These are phyloP conservation scores for Dryas integrifolia DNA, from an alignment of 331 rosid genomes.

Conservation along the genomic window DNA sequence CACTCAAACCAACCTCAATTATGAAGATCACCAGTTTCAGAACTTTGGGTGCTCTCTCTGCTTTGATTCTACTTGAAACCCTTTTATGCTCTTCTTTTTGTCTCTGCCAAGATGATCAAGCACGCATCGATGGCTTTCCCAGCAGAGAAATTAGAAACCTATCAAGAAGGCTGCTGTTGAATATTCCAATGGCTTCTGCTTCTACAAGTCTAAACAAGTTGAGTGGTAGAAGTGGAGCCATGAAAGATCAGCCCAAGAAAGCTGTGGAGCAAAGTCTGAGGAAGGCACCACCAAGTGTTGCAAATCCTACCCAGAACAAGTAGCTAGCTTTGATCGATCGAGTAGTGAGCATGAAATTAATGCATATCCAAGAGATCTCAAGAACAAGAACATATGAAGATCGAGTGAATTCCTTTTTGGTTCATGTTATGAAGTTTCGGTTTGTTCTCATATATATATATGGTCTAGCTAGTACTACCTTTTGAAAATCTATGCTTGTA, in stretches of 20 bases:
- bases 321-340: constrained; percentile 14
- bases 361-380: constrained; percentile 1
- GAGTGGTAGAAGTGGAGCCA: constrained; percentile 27
- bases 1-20: background rate
- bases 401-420: background rate
- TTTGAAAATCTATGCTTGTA: background rate
- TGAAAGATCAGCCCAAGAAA: constrained; percentile 42
- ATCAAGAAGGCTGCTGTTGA: constrained; percentile 42
- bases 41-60: constrained; percentile 32
- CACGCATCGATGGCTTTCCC: constrained; percentile 6
- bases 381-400: background rate
- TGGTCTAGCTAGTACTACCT: background rate
- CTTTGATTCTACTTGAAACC: constrained; percentile 43
- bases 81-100: constrained; percentile 39
- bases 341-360: too few species aligned
- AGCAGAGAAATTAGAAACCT: constrained; percentile 32
- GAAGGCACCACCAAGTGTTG: constrained; percentile 54
- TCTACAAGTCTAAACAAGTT: constrained; percentile 23
- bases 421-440: constrained; percentile 10
- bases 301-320: constrained; percentile 74
- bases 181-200: constrained; percentile 32
- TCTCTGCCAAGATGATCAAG: constrained; percentile 27
- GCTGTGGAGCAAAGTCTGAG: constrained; percentile 56
- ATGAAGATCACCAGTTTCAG: constrained; percentile 39
- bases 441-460: background rate